Conservation (phyloP, 2,329 filamentous ascomycete species). For the Colletotrichum melonis region DNA sequence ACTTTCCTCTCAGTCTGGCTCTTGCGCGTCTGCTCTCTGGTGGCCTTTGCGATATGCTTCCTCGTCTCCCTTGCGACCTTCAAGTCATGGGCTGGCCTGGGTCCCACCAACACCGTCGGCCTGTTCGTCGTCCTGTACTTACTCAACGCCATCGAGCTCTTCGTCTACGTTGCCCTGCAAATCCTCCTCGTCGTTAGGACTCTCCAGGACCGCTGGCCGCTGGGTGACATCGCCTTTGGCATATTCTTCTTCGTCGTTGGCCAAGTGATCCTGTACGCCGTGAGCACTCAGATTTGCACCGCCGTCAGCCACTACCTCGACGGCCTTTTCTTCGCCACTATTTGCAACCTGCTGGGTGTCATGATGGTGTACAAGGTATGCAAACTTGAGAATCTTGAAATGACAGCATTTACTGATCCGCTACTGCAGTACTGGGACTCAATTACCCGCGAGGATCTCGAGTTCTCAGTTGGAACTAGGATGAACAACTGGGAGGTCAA, state of each 20-base stretch:
- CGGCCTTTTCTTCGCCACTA: slow-evolving; percentile 92
- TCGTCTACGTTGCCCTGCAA: slow-evolving; percentile 89
- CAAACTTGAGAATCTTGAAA: slow-evolving; percentile 12
- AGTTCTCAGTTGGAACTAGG: slow-evolving; percentile 95
- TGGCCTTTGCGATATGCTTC: slow-evolving; percentile 88
- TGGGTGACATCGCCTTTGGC: slow-evolving; percentile 91
- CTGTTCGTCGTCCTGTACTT: slow-evolving; percentile 94
- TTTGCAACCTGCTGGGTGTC: slow-evolving; percentile 91
- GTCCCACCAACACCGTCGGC: slow-evolving; percentile 86
- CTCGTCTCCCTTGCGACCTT: slow-evolving; percentile 92
- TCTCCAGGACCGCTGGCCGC: slow-evolving; percentile 92
- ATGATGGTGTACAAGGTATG: slow-evolving; percentile 99
- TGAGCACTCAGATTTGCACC: slow-evolving; percentile 87
- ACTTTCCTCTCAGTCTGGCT: slow-evolving; percentile 95
- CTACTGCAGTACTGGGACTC: slow-evolving; percentile 91
- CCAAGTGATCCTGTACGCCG: slow-evolving; percentile 92
- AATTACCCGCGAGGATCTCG: slow-evolving; percentile 97
- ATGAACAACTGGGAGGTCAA: slow-evolving; percentile 99
- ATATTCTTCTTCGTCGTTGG: slow-evolving; percentile 92
- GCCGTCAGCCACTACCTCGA: slow-evolving; percentile 92
- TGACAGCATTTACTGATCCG: slow-evolving; percentile 17
- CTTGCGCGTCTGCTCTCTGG: slow-evolving; percentile 79
- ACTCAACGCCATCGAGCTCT: slow-evolving; percentile 86
- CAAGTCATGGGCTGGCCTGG: slow-evolving; percentile 88
- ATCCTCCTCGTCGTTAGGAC: slow-evolving; percentile 89